A percentile compares a stretch with the other conserved stretches of the same genome.
phyloP scores from a whole-genome alignment of 345 rosid genomes.

The Aquilaria sinensis region DNA sequence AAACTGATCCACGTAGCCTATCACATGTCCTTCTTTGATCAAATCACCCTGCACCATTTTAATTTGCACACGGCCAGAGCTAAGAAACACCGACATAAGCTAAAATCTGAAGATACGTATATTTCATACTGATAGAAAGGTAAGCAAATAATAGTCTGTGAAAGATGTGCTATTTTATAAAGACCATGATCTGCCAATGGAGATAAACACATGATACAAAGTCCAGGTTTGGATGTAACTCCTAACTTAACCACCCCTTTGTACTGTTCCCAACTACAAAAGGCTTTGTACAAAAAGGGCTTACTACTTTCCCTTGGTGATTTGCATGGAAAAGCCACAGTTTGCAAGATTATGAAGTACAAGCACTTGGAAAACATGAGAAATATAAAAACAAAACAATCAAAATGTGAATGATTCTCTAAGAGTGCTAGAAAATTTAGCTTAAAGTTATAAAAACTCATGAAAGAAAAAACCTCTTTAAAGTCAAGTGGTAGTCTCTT shows the following conservation, averaged over 20 bases:
- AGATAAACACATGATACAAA: too few relatives aligned
- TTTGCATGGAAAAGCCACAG: too few relatives aligned
- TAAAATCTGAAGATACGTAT: too few relatives aligned
- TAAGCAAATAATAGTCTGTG: too few relatives aligned
- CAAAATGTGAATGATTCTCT: not conserved
- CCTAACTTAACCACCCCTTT: too few relatives aligned
- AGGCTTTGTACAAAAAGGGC: too few relatives aligned
- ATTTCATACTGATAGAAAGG: too few relatives aligned
- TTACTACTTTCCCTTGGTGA: too few relatives aligned
- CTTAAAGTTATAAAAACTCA: not conserved
- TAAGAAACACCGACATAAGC: not conserved
- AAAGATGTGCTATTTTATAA: too few relatives aligned
- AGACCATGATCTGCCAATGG: too few relatives aligned
- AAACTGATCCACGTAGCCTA: constrained; percentile 81
- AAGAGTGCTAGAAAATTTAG: not conserved
- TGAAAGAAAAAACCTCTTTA: constrained; percentile 51
- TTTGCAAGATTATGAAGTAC: not conserved
- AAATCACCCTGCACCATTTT: constrained; percentile 56
- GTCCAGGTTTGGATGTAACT: too few relatives aligned
- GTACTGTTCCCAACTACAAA: too few relatives aligned
- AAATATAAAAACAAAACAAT: not conserved
- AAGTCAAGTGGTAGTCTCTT: constrained; percentile 62
- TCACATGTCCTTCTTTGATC: constrained; percentile 80
- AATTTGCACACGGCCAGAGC: not conserved
- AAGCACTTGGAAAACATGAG: constrained; percentile 2